A percentile compares a stretch with the other conserved stretches of the same genome.
These are phyloP conservation scores for Chlamydomonas schloesseri DNA, from an alignment of 139 green algal genomes.

Conservation along the genomic window DNA sequence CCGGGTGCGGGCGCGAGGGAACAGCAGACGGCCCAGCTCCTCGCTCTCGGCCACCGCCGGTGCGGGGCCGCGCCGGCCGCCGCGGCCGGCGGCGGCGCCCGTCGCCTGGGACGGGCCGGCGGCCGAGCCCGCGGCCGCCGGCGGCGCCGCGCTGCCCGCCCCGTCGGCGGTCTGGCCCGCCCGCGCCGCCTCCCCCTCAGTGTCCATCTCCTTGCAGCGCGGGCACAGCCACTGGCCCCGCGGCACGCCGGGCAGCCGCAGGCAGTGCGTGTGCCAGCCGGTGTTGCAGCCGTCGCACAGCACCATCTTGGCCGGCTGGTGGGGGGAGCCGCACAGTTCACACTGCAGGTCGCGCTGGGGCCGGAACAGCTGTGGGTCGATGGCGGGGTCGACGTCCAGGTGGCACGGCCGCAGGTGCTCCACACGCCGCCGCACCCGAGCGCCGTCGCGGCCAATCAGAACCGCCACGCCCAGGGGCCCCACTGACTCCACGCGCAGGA, in stretches of 20 bases:
- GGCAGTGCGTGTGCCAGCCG: constrained; percentile 72
- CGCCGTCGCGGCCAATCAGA: neutral
- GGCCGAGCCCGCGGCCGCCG: too few relatives aligned
- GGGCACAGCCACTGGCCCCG: constrained; percentile 76
- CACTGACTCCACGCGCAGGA: neutral
- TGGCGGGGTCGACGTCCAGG: neutral
- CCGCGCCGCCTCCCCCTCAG: too few relatives aligned
- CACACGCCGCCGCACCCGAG: neutral
- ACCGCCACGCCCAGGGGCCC: neutral
- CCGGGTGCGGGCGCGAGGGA: neutral
- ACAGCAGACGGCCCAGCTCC: neutral
- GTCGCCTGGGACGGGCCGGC: too few relatives aligned
- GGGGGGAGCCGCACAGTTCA: constrained; percentile 54
- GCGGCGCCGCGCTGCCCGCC: neutral
- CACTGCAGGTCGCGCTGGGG: constrained; percentile 58
- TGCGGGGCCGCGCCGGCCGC: too few relatives aligned
- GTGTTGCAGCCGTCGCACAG: constrained; percentile 79
- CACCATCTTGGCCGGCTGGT: constrained; percentile 65
- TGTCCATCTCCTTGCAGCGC: neutral
- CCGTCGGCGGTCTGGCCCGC: neutral
- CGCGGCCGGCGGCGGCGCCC: too few relatives aligned
- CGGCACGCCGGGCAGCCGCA: constrained; percentile 65
- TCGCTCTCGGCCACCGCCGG: neutral
- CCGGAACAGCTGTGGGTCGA: too few relatives aligned
- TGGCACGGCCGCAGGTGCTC: neutral